These are phyloP conservation scores for Spinacia oleracea DNA, from an alignment of 179 eudicot species.

Conservation along the genomic window DNA sequence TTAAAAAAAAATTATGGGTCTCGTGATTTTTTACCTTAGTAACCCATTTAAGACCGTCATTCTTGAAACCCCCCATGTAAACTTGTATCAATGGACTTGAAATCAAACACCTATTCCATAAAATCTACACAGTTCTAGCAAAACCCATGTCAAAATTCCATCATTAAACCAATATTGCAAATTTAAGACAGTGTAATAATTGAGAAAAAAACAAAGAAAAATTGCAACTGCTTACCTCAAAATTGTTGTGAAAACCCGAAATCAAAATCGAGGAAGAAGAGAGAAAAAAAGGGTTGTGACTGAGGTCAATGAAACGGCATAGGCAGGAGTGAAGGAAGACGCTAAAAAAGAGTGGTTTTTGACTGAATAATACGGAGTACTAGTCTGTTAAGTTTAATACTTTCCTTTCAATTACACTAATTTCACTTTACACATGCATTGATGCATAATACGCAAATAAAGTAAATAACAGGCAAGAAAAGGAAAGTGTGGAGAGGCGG, in stretches of 20 bases:
- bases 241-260: background rate
- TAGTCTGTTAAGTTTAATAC: background rate
- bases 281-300: background rate
- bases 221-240: constrained; percentile 15
- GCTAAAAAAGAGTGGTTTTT: background rate
- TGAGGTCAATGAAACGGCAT: constrained; percentile 30
- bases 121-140: constrained; percentile 11
- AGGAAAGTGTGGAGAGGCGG: background rate
- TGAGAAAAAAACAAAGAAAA: background rate
- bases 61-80: constrained; percentile 33
- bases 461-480: no score
- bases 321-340: constrained; percentile 27
- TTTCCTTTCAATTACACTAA: no score
- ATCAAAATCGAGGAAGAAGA: background rate
- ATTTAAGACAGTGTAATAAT: background rate
- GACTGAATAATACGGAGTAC: no score
- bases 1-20: constrained; percentile 1
- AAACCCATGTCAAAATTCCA: constrained; percentile 30
- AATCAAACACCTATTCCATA: constrained; percentile 24
- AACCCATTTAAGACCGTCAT: constrained; percentile 37
- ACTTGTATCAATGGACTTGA: constrained; percentile 16
- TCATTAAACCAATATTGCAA: constrained; percentile 17
- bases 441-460: background rate
- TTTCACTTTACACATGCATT: constrained; percentile 16
- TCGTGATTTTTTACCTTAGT: constrained; percentile 26